Evolutionary conservation across 768 basidiomycete genomes (phyloP), one percentile per base, ranked within the genome.

Genomic region (Rossbeevera mucosa): DNA sequence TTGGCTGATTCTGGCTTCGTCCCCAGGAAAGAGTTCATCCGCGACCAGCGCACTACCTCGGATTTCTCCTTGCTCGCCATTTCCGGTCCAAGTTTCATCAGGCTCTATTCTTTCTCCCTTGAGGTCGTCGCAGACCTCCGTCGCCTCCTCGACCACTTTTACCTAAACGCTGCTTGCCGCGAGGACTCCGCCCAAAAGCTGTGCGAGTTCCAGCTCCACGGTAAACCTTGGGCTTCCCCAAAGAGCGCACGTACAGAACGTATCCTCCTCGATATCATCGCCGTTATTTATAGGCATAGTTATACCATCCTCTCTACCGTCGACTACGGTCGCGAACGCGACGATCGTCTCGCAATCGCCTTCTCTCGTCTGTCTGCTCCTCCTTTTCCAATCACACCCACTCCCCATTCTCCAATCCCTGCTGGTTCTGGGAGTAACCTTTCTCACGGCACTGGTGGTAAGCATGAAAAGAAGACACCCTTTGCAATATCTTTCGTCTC

Each of bases 401-500:
- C 73, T 29, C 64, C 72, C 5, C 64, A 68, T 44, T 71, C 73
- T 36, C 74, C 73, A 45, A 59, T 71, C 44, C 71, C 73, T 47
- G 71, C 71, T 57, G 68, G 65, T 36, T 76, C 74, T 44, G 66
- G 61, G 55, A 72, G 67, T 46, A 65, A 68, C 29, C 50, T 71
- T 21, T 72, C 71, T 22, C 74, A 79, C 4, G 74, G 66, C 41
- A 61, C 64, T 24, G 62, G 59, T 65, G 20, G 59, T 45, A 70
- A 59, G 52, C 65, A 58, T 24, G 57, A 58, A 30, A 75, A 66
- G 57, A 72, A 74, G 53, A 65, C 72, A 31, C 81, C 84, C 5
- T 90, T 90, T 65, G 88, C 85, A 2, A 71, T 90, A 31, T 89
- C 88, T 14, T 90, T 90, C 63, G 59, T 80, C 14, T 88, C 85